These are phyloP conservation scores for Suillus paluster DNA, from an alignment of 768 basidiomycete genomes.

Conservation along the genomic window DNA sequence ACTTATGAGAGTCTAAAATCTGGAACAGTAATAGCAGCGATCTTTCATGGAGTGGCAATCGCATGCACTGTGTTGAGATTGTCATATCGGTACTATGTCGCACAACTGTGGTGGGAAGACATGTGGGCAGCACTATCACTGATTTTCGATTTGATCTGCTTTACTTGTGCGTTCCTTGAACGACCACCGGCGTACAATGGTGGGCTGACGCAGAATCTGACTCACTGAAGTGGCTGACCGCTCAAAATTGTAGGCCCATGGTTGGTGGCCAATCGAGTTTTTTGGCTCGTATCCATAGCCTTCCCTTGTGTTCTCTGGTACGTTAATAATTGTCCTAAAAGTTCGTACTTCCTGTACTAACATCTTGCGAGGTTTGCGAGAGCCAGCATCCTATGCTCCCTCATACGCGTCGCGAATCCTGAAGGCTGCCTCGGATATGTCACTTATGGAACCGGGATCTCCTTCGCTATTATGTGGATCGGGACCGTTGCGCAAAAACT, in stretches of 20 bases:
- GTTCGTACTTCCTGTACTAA: constrained; percentile 3
- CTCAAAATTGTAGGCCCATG: neutral
- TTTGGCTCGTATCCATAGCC: constrained; percentile 22
- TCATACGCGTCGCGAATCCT: constrained; percentile 21
- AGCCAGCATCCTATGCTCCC: constrained; percentile 28
- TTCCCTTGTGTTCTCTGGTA: constrained; percentile 28
- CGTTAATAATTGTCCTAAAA: neutral
- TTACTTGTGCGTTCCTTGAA: constrained; percentile 15
- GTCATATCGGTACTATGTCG: constrained; percentile 22
- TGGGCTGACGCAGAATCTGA: neutral
- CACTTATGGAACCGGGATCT: constrained; percentile 9
- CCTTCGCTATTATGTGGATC: constrained; percentile 29
- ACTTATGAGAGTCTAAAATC: neutral
- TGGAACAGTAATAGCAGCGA: constrained; percentile 19
- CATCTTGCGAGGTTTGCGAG: constrained; percentile 24
- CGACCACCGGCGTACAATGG: neutral
- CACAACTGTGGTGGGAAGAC: constrained; percentile 36
- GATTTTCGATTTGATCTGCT: constrained; percentile 17
- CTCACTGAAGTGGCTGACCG: neutral
- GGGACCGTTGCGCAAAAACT: constrained; percentile 22
- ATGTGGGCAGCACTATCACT: constrained; percentile 27
- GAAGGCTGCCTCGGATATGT: constrained; percentile 13
- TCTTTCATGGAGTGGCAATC: constrained; percentile 26
- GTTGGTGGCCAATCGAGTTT: neutral
- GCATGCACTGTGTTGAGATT: constrained; percentile 27